phyloP scores from a whole-genome alignment of 208 protist genomes.

The Tritrichomonas foetus region DNA sequence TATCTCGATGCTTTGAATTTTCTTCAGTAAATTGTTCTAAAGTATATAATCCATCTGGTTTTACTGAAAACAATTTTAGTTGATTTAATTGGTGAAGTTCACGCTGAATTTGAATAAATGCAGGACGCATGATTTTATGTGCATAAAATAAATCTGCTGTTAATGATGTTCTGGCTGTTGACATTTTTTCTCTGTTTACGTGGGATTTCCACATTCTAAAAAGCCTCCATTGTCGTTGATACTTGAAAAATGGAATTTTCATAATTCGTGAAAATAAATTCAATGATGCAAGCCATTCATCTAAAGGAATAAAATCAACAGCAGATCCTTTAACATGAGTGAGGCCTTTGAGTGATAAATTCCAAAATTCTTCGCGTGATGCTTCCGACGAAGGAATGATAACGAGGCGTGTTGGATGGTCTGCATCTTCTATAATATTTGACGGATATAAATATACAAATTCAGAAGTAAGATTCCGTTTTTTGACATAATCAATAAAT shows the following conservation, averaged over 20 bases:
- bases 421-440: not conserved
- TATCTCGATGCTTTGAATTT: not conserved
- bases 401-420: not conserved
- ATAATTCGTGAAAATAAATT: not conserved
- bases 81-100: not conserved
- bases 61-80: not conserved
- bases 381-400: not conserved
- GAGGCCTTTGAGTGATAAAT: not conserved
- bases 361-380: not conserved
- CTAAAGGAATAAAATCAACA: constrained; percentile 13
- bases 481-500: constrained; percentile 20
- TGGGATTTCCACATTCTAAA: constrained; percentile 20
- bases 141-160: not conserved
- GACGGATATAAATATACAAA: constrained; percentile 27
- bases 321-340: not conserved
- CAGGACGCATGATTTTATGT: not conserved
- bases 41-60: not conserved
- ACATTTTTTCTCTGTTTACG: not conserved
- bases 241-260: constrained; percentile 11
- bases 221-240: constrained; percentile 19
- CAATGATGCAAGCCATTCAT: constrained; percentile 3
- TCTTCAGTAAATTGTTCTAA: not conserved
- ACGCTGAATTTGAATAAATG: not conserved
- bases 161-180: not conserved
- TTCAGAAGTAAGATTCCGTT: not conserved